Evolutionary conservation across 371 early-diverging fungal species (phyloP).

Genomic region (Mortierella sp.): DNA sequence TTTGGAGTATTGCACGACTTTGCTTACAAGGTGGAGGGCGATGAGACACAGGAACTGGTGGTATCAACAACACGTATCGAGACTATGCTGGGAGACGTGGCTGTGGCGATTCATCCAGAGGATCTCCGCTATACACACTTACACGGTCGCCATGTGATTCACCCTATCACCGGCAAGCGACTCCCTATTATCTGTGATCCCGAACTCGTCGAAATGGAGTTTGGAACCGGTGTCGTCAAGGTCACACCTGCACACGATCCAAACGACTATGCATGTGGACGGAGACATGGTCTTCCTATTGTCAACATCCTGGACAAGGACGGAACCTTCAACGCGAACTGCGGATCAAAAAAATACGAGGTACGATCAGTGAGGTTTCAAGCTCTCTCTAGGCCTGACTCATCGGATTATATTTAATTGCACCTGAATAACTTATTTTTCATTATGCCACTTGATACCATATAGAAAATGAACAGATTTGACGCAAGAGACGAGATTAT

Average conservation of each 20-base stretch:
- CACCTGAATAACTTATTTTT: constrained; percentile 26
- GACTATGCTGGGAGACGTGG: constrained; percentile 99
- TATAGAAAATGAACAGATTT: constrained; percentile 83
- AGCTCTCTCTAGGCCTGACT: background rate
- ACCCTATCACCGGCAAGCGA: constrained; percentile 87
- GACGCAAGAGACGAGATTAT: constrained; percentile 86
- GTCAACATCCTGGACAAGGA: constrained; percentile 89
- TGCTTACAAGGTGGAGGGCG: constrained; percentile 73
- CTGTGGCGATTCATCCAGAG: constrained; percentile 95
- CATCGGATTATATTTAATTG: background rate
- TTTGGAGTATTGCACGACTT: constrained; percentile 84
- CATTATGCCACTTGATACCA: background rate
- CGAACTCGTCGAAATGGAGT: constrained; percentile 90
- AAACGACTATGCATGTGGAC: constrained; percentile 95
- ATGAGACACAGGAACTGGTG: constrained; percentile 71
- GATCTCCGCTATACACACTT: constrained; percentile 90
- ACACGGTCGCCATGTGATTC: constrained; percentile 87
- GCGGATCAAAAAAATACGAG: constrained; percentile 69
- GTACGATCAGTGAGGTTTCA: constrained; percentile 46
- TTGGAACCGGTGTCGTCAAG: constrained; percentile 99
- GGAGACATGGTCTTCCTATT: constrained; percentile 86
- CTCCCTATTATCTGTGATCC: constrained; percentile 95
- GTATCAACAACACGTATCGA: constrained; percentile 99
- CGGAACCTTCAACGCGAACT: constrained; percentile 80
- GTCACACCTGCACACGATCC: constrained; percentile 99